Percentiles rank a stretch among this genome's conserved stretches.
Evolutionary conservation across 108 stramenopile genomes (phyloP).

Genomic region (Parietichytrium sp.): DNA sequence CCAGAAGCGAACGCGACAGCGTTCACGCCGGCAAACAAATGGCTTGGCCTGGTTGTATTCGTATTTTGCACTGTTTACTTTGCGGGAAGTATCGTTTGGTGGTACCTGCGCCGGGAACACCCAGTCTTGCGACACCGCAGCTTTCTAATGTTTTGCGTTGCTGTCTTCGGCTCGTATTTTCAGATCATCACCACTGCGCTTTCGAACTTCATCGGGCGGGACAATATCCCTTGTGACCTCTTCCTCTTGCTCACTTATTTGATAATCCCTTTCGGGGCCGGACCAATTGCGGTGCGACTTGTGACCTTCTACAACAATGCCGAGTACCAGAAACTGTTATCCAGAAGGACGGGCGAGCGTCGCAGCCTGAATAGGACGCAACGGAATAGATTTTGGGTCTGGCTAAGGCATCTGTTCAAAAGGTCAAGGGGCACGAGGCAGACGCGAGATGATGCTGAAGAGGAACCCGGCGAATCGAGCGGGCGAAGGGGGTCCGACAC

Average conservation of each 20-base stretch:
- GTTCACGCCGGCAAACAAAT: neutral
- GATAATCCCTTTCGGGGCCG: neutral
- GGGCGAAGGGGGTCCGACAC: no score
- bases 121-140: neutral
- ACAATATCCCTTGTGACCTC: neutral
- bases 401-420: no score
- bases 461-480: no score
- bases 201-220: neutral
- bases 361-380: no score
- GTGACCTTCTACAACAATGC: neutral
- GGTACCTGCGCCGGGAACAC: neutral
- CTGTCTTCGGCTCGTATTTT: neutral
- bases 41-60: neutral
- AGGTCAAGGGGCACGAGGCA: no score
- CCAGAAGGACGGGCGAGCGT: no score
- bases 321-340: neutral
- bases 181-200: neutral
- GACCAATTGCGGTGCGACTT: conserved; percentile 24
- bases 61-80: neutral
- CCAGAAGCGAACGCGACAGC: no score
- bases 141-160: neutral
- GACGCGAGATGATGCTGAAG: no score
- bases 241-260: neutral
- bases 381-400: no score
- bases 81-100: neutral